These are phyloP conservation scores for Fusarium concolor DNA, from an alignment of 2,329 filamentous ascomycete genomes.

Conservation along the genomic window DNA sequence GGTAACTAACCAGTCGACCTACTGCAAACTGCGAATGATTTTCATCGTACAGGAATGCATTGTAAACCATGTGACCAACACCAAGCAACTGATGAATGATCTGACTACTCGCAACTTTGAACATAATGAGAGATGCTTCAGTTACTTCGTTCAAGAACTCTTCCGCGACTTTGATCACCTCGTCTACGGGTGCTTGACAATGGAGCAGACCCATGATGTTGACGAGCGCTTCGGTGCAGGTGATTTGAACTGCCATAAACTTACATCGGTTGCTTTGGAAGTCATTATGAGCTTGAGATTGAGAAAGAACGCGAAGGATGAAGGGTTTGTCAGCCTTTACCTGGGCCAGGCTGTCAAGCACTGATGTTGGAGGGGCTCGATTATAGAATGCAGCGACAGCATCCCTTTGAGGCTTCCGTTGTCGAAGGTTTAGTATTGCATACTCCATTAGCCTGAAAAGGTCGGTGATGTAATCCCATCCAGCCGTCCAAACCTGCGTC, in stretches of 20 bases:
- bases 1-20: neutral
- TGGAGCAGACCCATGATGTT: conserved; percentile 3
- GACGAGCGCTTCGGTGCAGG: neutral
- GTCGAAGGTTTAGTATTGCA: neutral
- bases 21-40: neutral
- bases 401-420: neutral
- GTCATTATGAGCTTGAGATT: neutral
- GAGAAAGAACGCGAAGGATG: neutral
- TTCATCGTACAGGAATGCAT: conserved; percentile 2
- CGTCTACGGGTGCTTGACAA: neutral
- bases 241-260: neutral
- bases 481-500: neutral
- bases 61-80: conserved; percentile 1
- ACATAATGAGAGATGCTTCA: neutral
- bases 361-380: neutral
- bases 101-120: conserved; percentile 1
- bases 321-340: neutral
- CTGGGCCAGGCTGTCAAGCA: neutral
- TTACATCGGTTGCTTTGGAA: neutral
- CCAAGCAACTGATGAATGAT: neutral
- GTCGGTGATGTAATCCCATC: conserved; percentile 7
- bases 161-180: conserved; percentile 3
- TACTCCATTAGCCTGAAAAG: conserved; percentile 5
- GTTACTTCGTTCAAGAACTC: conserved; percentile 1
- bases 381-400: neutral